Evolutionary conservation across 768 basidiomycete species (phyloP), one percentile per base, ranked within the genome.

Genomic region (Crucibulum laeve): DNA sequence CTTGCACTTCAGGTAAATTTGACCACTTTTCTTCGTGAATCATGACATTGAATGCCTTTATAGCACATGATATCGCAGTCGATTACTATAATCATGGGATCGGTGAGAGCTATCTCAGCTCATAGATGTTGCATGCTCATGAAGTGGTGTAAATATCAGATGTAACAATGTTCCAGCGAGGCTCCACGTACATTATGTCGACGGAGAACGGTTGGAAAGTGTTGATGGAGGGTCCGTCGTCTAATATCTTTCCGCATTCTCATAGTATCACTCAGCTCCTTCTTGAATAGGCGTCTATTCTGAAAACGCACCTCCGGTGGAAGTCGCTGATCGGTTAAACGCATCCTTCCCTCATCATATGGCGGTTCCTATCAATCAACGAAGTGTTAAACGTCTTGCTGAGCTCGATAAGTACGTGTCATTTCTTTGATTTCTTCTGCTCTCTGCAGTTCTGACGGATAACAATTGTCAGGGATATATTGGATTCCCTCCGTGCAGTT

Each of bases 401-500:
- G 25, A 42, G 10, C 10, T 42, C 3, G 41, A 42, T 23, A 42
- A 42, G 41, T 42, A 33, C 14, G 35, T 3, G 18, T 19, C 5
- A 4, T 19, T 37, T n/a, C 19, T 19, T 37, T n/a, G 8, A 14
- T 33, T 17, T 10, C 11, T 11, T 5, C 21, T 4, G 4, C 17
- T 13, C 18, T 11, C 17, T 7, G 22, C 3, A 17, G 14, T 28
- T n/a, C 17, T 42, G 11, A 37, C 8, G 19, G 8, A 10, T 10
- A 28, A 30, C 40, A 32, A 14, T n/a, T 26, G 7, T 42, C 15
- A 64, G 63, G 37, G 59, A 56, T 2, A 35, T 51, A 13, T 68
- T 85, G 1, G 77, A 82, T 3, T 80, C 70, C 4, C 67, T 89
- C 11, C 61, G 68, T 28, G 68, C 68, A 46, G 65, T 65, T 3